Evolutionary conservation across 805 yeast genomes (phyloP), one percentile per base, ranked within the genome.

Genomic region (Pichia rugopelliculosa): DNA sequence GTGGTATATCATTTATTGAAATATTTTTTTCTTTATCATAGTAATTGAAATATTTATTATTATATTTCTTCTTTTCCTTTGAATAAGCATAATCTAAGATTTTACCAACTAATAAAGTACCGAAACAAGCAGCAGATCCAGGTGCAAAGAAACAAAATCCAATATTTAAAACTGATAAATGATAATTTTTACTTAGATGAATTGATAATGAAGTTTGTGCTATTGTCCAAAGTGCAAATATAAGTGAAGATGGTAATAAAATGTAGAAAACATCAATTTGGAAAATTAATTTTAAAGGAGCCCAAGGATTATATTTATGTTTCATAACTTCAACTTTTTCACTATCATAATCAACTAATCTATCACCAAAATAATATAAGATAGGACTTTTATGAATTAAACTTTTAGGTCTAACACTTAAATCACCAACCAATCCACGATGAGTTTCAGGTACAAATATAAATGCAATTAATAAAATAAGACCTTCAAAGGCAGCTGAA

Each of bases 141-240:
- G 83, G 79, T 3, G 95, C 84, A 38, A 88, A 68, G 57, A 80
- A 88, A 47, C 87, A 78, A 17, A 79, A 64, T 3, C 96, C 96
- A 36, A 86, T 77, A 41, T 77, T 71, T 40, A 77, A 65, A 1
- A 80, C 74, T 1, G 73, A 53, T 50, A 79, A 75, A 25, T 71
- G 64, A 54, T 87, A 86, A 6, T 66, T 52, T 9, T 62, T 60
- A 27, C 76, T 68, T 30, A 87, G 62, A 13, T 71, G 67, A 0
- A 84, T 75, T 0, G 89, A 72, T 48, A 84, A 62, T 0, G 88
- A 74, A 0, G 95, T 82, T 48, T 84, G 73, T 17, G 77, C 70
- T 67, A 82, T 74, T 6, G 84, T 79, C 88, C 91, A 87, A 2
- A 76, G 68, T 1, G 89, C 73, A 62, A 79, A 87, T 50, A 79